phyloP scores from a whole-genome alignment of 257 asterid genomes.

The Dorcoceras hygrometricum region DNA sequence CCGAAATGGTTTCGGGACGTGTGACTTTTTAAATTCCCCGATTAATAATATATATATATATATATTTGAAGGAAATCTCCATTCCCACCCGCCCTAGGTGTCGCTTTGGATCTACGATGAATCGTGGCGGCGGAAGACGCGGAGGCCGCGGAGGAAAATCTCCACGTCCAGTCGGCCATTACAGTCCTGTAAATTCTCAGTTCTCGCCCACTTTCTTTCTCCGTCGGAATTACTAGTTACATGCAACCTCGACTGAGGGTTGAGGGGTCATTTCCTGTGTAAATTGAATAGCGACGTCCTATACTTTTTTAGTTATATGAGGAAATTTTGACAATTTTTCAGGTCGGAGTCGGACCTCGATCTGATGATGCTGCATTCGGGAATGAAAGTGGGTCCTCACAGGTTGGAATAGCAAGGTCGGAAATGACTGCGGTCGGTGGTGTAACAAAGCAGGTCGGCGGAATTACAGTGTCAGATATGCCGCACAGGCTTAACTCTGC shows the following conservation, averaged over 20 bases:
- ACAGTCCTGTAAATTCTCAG: slow-evolving; percentile 25
- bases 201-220: background rate
- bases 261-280: background rate
- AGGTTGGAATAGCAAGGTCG: slow-evolving; percentile 13
- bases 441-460: slow-evolving; percentile 28
- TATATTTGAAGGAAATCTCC: too few species aligned
- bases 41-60: too few species aligned
- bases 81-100: too few species aligned
- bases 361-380: slow-evolving; percentile 19
- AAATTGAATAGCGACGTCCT: background rate
- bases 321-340: slow-evolving; percentile 7
- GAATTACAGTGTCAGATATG: slow-evolving; percentile 8
- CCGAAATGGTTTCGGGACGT: too few species aligned
- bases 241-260: background rate
- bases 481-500: slow-evolving; percentile 13
- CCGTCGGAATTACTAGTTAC: background rate
- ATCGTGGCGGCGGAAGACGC: slow-evolving; percentile 24
- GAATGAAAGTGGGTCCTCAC: slow-evolving; percentile 23
- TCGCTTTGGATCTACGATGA: background rate
- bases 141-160: slow-evolving; percentile 21
- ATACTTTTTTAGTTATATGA: background rate
- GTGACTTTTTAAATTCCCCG: too few species aligned
- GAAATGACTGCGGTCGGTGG: slow-evolving; percentile 24
- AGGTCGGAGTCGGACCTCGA: slow-evolving; percentile 35
- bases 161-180: slow-evolving; percentile 1